Conservation (phyloP, 2,329 filamentous ascomycete genomes). For the Aspergillus sp. region DNA sequence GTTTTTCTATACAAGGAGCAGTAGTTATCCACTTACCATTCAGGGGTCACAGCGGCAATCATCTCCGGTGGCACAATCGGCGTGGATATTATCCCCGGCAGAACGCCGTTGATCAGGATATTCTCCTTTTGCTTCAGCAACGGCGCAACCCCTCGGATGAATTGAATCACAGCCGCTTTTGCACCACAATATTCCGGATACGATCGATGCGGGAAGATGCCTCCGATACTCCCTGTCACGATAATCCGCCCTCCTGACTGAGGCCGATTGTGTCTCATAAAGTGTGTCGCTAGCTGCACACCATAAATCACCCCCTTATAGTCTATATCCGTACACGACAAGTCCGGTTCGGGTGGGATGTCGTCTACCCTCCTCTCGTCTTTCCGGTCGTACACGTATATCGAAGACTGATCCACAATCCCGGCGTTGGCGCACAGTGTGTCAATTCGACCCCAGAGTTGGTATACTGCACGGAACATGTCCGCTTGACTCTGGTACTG, state of each 20-base stretch:
- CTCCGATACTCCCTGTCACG: conserved; percentile 41
- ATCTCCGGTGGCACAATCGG: conserved; percentile 42
- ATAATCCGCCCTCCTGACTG: conserved; percentile 42
- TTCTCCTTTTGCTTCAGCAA: conserved; percentile 44
- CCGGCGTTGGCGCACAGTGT: conserved; percentile 49
- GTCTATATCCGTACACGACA: conserved; percentile 45
- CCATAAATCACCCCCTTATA: conserved; percentile 51
- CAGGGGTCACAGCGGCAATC: conserved; percentile 37
- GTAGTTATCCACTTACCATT: conserved; percentile 15
- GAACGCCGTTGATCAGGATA: conserved; percentile 45
- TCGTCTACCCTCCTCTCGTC: conserved; percentile 22
- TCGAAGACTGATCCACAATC: conserved; percentile 42
- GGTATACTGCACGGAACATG: conserved; percentile 41
- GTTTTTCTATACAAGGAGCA: not conserved
- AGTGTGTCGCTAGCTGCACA: conserved; percentile 47
- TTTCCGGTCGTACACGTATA: conserved; percentile 39
- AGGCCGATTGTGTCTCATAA: conserved; percentile 47
- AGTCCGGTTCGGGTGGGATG: conserved; percentile 43
- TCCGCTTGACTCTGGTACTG: conserved; percentile 42
- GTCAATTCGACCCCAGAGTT: conserved; percentile 45
- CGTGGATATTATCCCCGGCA: conserved; percentile 46
- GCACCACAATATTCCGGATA: conserved; percentile 50
- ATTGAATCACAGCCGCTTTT: conserved; percentile 45
- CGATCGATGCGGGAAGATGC: conserved; percentile 39
- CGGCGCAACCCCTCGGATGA: conserved; percentile 36